These are phyloP conservation scores for Mycena polygramma DNA, from an alignment of 768 basidiomycete genomes.

Conservation along the genomic window DNA sequence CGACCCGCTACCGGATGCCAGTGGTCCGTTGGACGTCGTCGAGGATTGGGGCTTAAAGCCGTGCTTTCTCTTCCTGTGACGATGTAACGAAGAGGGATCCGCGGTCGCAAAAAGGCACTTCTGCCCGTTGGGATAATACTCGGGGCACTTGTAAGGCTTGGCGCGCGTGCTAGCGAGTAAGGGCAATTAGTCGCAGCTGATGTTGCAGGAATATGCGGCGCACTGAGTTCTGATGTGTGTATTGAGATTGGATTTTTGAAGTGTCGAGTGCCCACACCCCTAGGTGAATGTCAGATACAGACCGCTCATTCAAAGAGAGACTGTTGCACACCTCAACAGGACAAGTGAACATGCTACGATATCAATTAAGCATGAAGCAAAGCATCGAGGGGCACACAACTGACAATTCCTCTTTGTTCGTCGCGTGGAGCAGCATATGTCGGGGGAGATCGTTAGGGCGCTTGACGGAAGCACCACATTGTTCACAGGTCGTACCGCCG, in stretches of 20 bases:
- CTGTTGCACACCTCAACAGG: conserved; percentile 11
- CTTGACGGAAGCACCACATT: conserved; percentile 15
- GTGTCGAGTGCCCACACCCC: conserved; percentile 29
- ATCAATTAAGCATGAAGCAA: conserved; percentile 1
- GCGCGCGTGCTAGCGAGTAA: conserved; percentile 14
- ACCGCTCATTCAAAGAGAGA: background rate
- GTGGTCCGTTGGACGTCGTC: conserved; percentile 4
- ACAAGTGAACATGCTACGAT: conserved; percentile 25
- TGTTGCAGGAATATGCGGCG: background rate
- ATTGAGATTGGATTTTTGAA: conserved; percentile 32
- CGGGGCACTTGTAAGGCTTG: conserved; percentile 24
- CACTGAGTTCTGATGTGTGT: conserved; percentile 35
- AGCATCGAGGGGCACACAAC: background rate
- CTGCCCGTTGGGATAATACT: conserved; percentile 23
- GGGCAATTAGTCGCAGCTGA: background rate
- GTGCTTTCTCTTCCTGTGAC: conserved; percentile 34
- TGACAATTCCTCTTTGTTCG: conserved; percentile 30
- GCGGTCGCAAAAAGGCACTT: conserved; percentile 29
- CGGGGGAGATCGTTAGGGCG: conserved; percentile 26
- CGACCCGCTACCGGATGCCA: conserved; percentile 24
- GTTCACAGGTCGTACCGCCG: conserved; percentile 11
- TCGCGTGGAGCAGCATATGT: conserved; percentile 26
- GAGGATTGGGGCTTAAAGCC: conserved; percentile 15
- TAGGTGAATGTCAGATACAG: background rate
- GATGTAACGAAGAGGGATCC: conserved; percentile 30